Percentiles rank a stretch among this genome's conserved stretches.
Conservation (phyloP, 2,329 filamentous ascomycete genomes). For the Dissoconium aciculare region DNA sequence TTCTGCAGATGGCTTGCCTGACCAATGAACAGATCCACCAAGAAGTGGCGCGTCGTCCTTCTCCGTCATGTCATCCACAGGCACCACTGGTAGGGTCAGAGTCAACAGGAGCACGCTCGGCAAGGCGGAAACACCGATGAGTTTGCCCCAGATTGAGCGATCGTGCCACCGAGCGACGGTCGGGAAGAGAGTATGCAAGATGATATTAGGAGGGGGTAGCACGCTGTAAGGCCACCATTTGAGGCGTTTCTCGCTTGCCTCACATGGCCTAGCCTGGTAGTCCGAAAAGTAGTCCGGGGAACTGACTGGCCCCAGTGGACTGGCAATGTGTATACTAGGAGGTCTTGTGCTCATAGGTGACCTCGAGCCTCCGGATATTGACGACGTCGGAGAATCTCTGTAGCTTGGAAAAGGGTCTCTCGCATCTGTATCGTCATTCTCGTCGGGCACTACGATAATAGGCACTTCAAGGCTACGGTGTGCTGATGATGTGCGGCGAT, state of each 20-base stretch:
- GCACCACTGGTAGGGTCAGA: conserved; percentile 78
- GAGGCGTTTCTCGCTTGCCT: neutral
- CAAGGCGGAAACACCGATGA: conserved; percentile 68
- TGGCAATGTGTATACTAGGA: conserved; percentile 43
- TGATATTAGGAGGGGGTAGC: conserved; percentile 55
- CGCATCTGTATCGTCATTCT: too few species aligned
- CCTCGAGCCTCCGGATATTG: conserved; percentile 24
- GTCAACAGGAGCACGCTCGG: conserved; percentile 82
- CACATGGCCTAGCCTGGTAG: conserved; percentile 35
- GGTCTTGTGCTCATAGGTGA: conserved; percentile 21
- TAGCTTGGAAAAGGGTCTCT: conserved; percentile 61
- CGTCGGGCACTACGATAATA: too few species aligned
- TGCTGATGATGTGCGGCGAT: too few species aligned
- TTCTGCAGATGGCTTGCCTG: too few species aligned
- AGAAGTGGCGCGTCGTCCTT: conserved; percentile 3
- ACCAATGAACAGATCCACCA: neutral
- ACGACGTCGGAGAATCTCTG: conserved; percentile 33
- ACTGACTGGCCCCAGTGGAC: conserved; percentile 14
- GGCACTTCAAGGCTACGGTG: too few species aligned
- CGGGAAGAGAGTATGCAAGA: conserved; percentile 68
- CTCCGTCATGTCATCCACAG: conserved; percentile 1
- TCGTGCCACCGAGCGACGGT: conserved; percentile 68
- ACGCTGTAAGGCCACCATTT: conserved; percentile 57
- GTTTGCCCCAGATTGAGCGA: conserved; percentile 72
- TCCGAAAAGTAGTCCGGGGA: conserved; percentile 10